phyloP scores from a whole-genome alignment of 164 flowering plant genomes.

The Sextonia rubra region DNA sequence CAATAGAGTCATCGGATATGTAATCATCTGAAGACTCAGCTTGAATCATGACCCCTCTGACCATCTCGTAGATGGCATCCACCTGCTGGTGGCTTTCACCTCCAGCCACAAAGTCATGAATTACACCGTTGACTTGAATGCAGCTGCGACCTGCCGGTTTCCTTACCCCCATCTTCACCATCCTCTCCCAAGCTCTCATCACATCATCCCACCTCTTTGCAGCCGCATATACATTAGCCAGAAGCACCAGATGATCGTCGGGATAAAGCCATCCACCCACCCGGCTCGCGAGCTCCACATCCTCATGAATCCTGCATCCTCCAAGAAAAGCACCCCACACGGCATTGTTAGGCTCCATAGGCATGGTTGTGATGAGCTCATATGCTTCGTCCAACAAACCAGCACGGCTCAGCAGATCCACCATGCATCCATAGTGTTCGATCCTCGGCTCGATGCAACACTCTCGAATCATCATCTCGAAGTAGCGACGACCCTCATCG shows the following conservation, averaged over 20 bases:
- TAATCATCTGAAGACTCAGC: slow-evolving; percentile 20
- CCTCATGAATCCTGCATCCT: slow-evolving; percentile 44
- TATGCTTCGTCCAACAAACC: slow-evolving; percentile 48
- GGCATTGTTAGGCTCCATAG: slow-evolving; percentile 41
- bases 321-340: slow-evolving; percentile 56
- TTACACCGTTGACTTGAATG: slow-evolving; percentile 36
- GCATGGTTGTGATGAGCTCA: slow-evolving; percentile 40
- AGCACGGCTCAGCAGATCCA: slow-evolving; percentile 55
- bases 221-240: slow-evolving; percentile 47
- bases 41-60: slow-evolving; percentile 20
- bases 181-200: slow-evolving; percentile 26
- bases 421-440: slow-evolving; percentile 64
- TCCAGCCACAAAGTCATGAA: slow-evolving; percentile 39
- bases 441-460: slow-evolving; percentile 37
- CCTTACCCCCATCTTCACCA: slow-evolving; percentile 33
- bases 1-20: not conserved
- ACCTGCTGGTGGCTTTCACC: slow-evolving; percentile 26
- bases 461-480: slow-evolving; percentile 29
- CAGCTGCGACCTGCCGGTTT: slow-evolving; percentile 53
- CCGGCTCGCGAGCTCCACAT: slow-evolving; percentile 22
- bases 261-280: slow-evolving; percentile 29
- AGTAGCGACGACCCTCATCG: slow-evolving; percentile 32
- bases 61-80: slow-evolving; percentile 27
- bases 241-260: slow-evolving; percentile 44
- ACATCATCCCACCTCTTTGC: slow-evolving; percentile 46